Evolutionary conservation across 805 yeast genomes (phyloP).

Genomic region (Pichia membranifaciens): DNA sequence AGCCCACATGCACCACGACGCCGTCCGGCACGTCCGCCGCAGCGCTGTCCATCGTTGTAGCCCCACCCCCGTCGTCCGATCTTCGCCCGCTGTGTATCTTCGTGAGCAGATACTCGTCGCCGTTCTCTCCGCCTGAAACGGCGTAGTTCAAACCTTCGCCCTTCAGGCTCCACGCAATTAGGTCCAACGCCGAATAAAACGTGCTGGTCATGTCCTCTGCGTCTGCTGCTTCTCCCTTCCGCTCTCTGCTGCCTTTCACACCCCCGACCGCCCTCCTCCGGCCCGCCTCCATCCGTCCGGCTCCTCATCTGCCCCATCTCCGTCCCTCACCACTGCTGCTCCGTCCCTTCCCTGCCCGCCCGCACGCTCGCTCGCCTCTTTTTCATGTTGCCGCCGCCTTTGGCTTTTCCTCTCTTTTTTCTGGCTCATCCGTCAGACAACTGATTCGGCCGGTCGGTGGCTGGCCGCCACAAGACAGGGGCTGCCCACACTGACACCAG

Average conservation of each 20-base stretch:
- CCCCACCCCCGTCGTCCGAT: no score
- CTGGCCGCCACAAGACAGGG: no score
- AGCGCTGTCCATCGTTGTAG: no score
- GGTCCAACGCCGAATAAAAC: background rate
- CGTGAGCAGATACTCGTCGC: background rate
- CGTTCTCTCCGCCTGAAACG: background rate
- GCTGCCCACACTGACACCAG: no score
- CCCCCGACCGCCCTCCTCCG: no score
- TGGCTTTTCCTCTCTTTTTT: background rate
- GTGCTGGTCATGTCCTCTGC: background rate
- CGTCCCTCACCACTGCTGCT: background rate
- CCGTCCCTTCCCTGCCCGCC: background rate
- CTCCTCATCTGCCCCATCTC: background rate
- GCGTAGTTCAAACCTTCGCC: slow-evolving; percentile 6
- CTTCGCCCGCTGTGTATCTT: background rate
- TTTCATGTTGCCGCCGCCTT: background rate
- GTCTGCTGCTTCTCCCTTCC: no score
- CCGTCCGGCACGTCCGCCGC: background rate
- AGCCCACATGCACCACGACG: background rate
- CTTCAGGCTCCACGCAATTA: slow-evolving; percentile 5
- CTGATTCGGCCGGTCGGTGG: background rate
- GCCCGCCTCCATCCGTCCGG: no score
- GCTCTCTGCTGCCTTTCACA: no score
- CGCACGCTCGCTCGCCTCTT: slow-evolving; percentile 1
- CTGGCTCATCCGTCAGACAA: background rate